phyloP scores from a whole-genome alignment of 2,329 filamentous ascomycete genomes.

The Ambrosiella beaveri region DNA sequence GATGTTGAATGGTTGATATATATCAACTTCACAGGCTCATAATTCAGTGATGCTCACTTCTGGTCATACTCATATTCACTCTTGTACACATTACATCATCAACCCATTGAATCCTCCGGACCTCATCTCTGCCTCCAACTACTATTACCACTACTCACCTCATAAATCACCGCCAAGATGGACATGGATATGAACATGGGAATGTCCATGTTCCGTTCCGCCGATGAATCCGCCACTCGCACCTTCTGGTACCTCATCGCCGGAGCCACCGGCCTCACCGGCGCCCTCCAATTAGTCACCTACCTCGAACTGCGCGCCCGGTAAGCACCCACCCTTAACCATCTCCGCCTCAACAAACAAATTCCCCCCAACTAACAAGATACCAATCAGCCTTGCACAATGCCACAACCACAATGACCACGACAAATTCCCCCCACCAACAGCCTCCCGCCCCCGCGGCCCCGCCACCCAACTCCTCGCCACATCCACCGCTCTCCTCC shows the following conservation, averaged over 20 bases:
- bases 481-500: constrained; percentile 37
- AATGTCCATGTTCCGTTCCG: constrained; percentile 22
- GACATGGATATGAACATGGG: neutral
- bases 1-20: neutral
- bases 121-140: neutral
- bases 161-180: neutral
- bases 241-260: constrained; percentile 44
- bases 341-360: too few relatives aligned
- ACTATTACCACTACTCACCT: neutral
- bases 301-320: constrained; percentile 24
- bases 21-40: too few relatives aligned
- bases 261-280: constrained; percentile 27
- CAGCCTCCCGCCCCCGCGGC: constrained; percentile 35
- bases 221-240: constrained; percentile 30
- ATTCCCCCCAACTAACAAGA: too few relatives aligned
- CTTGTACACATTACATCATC: neutral
- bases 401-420: constrained; percentile 12
- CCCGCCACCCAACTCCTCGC: constrained; percentile 35
- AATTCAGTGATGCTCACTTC: too few relatives aligned
- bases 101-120: neutral
- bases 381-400: neutral
- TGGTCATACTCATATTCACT: too few relatives aligned
- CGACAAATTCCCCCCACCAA: constrained; percentile 24
- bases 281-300: constrained; percentile 27
- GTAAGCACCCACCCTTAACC: constrained; percentile 17